phyloP scores from a whole-genome alignment of 2,329 filamentous ascomycete genomes.

The Botrytis medusae region DNA sequence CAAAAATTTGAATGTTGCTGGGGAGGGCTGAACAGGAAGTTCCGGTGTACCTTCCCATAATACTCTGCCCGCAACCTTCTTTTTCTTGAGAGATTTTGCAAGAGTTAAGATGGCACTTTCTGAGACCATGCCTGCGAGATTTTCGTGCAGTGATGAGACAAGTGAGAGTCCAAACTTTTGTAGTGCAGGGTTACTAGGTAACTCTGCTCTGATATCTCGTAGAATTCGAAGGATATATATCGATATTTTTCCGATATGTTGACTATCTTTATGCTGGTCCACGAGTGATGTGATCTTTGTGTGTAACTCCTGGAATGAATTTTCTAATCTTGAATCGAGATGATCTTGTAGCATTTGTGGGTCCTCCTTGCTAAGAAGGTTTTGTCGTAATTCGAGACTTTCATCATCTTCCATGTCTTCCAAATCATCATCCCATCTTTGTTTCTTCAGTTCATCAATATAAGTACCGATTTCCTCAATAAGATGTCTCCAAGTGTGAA shows the following conservation, averaged over 20 bases:
- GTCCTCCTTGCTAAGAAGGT: slow-evolving; percentile 70
- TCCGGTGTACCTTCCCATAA: slow-evolving; percentile 80
- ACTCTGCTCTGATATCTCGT: slow-evolving; percentile 68
- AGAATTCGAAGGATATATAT: slow-evolving; percentile 72
- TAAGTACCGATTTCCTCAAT: slow-evolving; percentile 66
- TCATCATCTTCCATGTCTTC: slow-evolving; percentile 72
- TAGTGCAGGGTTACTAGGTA: slow-evolving; percentile 55
- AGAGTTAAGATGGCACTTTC: slow-evolving; percentile 52
- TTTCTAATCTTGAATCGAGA: slow-evolving; percentile 55
- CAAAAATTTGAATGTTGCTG: slow-evolving; percentile 70
- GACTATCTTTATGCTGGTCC: slow-evolving; percentile 46
- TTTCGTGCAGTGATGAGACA: slow-evolving; percentile 63
- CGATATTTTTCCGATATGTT: slow-evolving; percentile 53
- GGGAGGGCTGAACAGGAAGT: slow-evolving; percentile 76
- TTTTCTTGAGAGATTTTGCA: slow-evolving; percentile 45
- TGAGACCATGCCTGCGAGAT: slow-evolving; percentile 56
- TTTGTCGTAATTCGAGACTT: slow-evolving; percentile 64
- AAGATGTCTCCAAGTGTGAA: slow-evolving; percentile 71
- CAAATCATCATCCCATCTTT: slow-evolving; percentile 74
- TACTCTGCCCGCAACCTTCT: slow-evolving; percentile 57
- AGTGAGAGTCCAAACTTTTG: slow-evolving; percentile 59
- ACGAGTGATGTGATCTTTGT: slow-evolving; percentile 54
- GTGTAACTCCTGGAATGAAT: slow-evolving; percentile 60
- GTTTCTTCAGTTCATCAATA: slow-evolving; percentile 63
- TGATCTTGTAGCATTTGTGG: slow-evolving; percentile 61